Conservation (phyloP, 2,329 filamentous ascomycete species). For the Penicillium hordei region DNA sequence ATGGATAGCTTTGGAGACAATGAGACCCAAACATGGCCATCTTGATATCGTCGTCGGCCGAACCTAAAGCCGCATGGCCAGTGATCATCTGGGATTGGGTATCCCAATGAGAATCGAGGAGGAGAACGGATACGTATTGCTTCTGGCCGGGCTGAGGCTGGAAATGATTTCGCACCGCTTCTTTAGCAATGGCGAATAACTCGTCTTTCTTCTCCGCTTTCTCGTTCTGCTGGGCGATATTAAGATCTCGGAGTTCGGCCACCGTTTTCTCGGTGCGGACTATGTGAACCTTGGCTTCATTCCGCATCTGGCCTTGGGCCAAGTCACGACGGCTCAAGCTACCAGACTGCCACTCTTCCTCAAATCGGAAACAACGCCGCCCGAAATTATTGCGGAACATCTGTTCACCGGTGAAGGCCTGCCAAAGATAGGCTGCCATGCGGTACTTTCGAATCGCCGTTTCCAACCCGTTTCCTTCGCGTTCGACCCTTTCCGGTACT, state of each 20-base stretch:
- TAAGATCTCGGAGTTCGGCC: slow-evolving; percentile 74
- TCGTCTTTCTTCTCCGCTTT: slow-evolving; percentile 69
- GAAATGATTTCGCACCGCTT: slow-evolving; percentile 78
- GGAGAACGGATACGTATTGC: slow-evolving; percentile 81
- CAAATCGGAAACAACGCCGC: slow-evolving; percentile 81
- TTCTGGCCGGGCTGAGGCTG: slow-evolving; percentile 72
- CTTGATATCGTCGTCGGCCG: slow-evolving; percentile 68
- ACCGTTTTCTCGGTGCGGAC: slow-evolving; percentile 81
- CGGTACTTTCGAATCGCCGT: slow-evolving; percentile 84
- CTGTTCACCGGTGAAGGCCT: slow-evolving; percentile 94
- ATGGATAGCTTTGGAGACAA: slow-evolving; percentile 85
- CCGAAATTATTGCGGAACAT: slow-evolving; percentile 90
- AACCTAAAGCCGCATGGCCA: slow-evolving; percentile 82
- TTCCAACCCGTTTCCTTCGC: slow-evolving; percentile 78
- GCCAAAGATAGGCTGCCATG: slow-evolving; percentile 95
- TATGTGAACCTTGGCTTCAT: slow-evolving; percentile 85
- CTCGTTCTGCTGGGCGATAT: slow-evolving; percentile 74
- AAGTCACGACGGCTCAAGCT: slow-evolving; percentile 74
- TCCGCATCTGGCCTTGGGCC: slow-evolving; percentile 72
- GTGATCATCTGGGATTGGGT: slow-evolving; percentile 65
- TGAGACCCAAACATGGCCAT: slow-evolving; percentile 92
- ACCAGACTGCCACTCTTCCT: slow-evolving; percentile 91
- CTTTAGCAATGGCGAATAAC: slow-evolving; percentile 72
- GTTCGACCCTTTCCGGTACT: slow-evolving; percentile 69
- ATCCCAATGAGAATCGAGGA: slow-evolving; percentile 90